These are phyloP conservation scores for Dorcoceras hygrometricum DNA, from an alignment of 257 asterid genomes.

Conservation along the genomic window DNA sequence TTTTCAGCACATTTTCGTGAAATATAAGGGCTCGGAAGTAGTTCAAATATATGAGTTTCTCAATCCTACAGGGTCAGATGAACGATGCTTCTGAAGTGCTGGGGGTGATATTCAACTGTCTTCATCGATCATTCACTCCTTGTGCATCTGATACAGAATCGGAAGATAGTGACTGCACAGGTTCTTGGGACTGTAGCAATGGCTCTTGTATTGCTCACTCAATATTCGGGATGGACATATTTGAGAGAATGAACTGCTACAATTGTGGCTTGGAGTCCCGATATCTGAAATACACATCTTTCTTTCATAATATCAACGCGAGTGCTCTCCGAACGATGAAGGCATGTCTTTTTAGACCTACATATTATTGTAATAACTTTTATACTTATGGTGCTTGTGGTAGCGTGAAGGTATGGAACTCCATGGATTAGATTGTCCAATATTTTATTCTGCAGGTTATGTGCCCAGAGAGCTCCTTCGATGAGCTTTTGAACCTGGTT, in stretches of 20 bases:
- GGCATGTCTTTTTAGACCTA: conserved; percentile 39
- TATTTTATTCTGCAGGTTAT: conserved; percentile 51
- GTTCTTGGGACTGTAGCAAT: conserved; percentile 75
- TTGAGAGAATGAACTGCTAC: conserved; percentile 86
- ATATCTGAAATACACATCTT: conserved; percentile 81
- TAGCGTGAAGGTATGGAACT: conserved; percentile 16
- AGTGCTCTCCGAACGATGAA: conserved; percentile 93
- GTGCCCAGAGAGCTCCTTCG: conserved; percentile 81
- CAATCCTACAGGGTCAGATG: conserved; percentile 87
- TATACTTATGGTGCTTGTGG: conserved; percentile 7
- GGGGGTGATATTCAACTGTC: conserved; percentile 83
- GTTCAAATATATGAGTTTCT: conserved; percentile 13
- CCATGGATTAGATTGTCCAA: conserved; percentile 16
- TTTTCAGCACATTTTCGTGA: background rate
- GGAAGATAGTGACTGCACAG: conserved; percentile 54
- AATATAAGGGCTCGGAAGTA: background rate
- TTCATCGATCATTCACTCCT: conserved; percentile 68
- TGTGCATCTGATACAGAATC: conserved; percentile 52
- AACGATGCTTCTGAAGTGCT: conserved; percentile 98
- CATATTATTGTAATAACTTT: conserved; percentile 5
- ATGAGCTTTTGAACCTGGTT: conserved; percentile 74
- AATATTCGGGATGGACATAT: conserved; percentile 85
- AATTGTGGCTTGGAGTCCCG: conserved; percentile 85
- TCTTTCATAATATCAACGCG: conserved; percentile 88
- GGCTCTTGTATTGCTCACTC: conserved; percentile 79